Evolutionary conservation across 345 rosid species (phyloP).

Genomic region (Chamaenerion angustifolium): DNA sequence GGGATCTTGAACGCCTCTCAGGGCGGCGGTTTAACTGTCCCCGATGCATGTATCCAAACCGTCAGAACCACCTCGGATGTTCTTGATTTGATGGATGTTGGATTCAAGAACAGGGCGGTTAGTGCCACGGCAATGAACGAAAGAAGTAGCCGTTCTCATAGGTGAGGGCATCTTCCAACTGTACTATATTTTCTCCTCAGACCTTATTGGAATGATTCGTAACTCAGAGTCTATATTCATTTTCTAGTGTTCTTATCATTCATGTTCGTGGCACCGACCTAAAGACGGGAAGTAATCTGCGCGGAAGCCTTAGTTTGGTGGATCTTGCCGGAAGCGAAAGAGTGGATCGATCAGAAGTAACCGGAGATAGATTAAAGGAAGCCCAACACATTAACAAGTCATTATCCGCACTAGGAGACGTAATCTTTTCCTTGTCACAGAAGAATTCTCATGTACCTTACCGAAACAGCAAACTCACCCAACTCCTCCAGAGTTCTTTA

Average conservation of each 20-base stretch:
- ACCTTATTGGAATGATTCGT: neutral
- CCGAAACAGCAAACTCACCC: conserved; percentile 98
- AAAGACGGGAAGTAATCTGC: conserved; percentile 32
- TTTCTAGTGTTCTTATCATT: conserved; percentile 60
- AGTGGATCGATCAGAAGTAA: conserved; percentile 85
- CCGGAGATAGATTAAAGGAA: conserved; percentile 75
- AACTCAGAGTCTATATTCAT: neutral
- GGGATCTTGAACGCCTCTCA: conserved; percentile 46
- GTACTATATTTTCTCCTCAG: too few relatives aligned
- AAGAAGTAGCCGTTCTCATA: conserved; percentile 95
- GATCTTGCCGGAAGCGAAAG: conserved; percentile 99
- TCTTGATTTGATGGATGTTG: conserved; percentile 53
- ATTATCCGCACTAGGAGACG: conserved; percentile 87
- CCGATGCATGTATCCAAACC: conserved; percentile 75
- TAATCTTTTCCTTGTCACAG: conserved; percentile 76
- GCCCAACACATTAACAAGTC: conserved; percentile 98
- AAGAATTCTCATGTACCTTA: conserved; percentile 83
- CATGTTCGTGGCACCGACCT: conserved; percentile 75
- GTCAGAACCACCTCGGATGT: conserved; percentile 69
- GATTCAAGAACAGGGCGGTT: conserved; percentile 61
- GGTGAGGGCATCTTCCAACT: too few relatives aligned
- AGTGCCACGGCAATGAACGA: conserved; percentile 77
- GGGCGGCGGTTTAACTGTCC: conserved; percentile 68
- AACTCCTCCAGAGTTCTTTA: conserved; percentile 73
- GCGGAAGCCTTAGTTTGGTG: conserved; percentile 80